Evolutionary conservation across 139 green algal species (phyloP), one percentile per base, ranked within the genome.

Genomic region (Protoeuglena noctilucae): DNA sequence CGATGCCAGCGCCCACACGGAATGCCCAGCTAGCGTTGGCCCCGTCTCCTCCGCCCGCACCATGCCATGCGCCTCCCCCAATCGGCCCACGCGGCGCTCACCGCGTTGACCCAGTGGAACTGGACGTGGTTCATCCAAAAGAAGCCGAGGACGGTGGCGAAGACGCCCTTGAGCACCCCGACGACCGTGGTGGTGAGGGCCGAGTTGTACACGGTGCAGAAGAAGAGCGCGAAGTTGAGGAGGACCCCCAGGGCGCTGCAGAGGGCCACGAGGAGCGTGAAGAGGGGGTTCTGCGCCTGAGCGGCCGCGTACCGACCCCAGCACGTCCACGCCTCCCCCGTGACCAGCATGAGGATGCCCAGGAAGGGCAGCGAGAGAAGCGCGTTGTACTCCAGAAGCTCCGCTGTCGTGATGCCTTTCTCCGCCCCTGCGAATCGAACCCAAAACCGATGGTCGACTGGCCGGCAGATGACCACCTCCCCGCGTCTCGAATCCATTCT

Each of bases 101-200:
- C n/a, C n/a, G n/a, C n/a, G 27, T 78, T 80, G 2, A 83, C 17
- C 2, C 41, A 1, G 7, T 61, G 51, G 45, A 72, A 65, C 17
- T 60, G 31, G 17, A 78, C 71, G 0, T 68, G 67, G 0, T 71
- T 71, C 16, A 88, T 56, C 9, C 84, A 53, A 48, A 88, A 78
- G 48, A 88, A 88, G 0, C 79, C 76, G n/a, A 89, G 54, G 1
- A 68, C 29, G 1, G 72, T 68, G 1, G 64, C 58, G 18, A 81
- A 53, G 0, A 76, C 65, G 2, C 66, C 68, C 26, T 81, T 81
- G 25, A 87, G 58, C 45, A 83, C 73, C 2, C 81, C 81, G 1
- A 90, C 80, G 40, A 90, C 78, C 23, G 72, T 84, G 14, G 81
- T 90, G 7, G 77, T 90, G 16, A 90, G 72, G 2, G 81, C 81